Evolutionary conservation across 345 rosid genomes (phyloP), one percentile per base, ranked within the genome.

Genomic region (Orychophragmus violaceus): DNA sequence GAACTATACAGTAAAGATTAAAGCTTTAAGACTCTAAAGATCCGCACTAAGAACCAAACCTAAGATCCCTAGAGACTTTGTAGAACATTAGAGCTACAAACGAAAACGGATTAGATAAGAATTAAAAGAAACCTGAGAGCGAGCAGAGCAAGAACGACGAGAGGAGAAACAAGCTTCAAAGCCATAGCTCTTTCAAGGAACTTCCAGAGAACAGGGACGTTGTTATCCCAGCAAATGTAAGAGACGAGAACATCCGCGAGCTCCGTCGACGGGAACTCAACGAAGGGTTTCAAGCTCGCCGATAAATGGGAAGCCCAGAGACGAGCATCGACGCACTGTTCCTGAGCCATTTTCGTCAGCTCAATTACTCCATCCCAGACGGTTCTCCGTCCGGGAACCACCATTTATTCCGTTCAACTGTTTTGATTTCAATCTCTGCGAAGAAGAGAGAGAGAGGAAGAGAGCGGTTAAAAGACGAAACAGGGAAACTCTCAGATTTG

Each of bases 161-260:
- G 36, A 48, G 97, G 95, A 78, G 97, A 87, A 56, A 77, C 96
- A 39, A 94, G 78, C 55, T 80, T 83, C 37, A 82, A 42, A 24
- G 79, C 52, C 76, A 94, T 73, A 23, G 97, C 91, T 70, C 84
- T 82, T 59, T 91, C 99, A 27, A 94, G 83, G 49, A 94, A 83
- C 87, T 94, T 94, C 99, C 99, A 94, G 44, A 81, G 64, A 63
- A 83, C 55, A 11, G 99, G 96, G 27, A 87, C 81, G 77, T 88
- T 86, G 62, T 94, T 88, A 4, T 85, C 99, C 85, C 92, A 90
- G 69, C 87, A 87, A 80, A 88, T 83, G 84, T 87, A 85, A 12
- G 85, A 83, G 25, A 88, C 97, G 50, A 94, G 57, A 23, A 82
- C 65, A 27, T 82, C 82, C 1, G 97, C 95, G 13, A 90, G 69